Base-by-base conservation (phyloP, 805 yeast species). In the Candida glaebosa region DNA sequence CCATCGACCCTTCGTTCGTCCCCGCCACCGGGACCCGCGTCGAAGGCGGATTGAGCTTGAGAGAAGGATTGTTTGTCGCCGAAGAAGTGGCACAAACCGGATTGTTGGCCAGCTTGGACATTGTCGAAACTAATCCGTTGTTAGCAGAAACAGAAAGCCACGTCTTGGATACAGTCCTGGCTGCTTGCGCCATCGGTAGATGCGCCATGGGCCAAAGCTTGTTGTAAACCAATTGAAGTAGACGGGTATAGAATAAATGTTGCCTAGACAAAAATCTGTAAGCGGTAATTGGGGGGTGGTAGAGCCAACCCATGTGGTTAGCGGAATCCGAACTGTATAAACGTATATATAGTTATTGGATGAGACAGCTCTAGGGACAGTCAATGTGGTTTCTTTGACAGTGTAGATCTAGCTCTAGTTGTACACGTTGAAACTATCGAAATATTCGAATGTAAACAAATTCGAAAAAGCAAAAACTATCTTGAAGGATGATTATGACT, bases 11-110 rank as follows among this genome's bases (percentile, higher is more conserved):
- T 37, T 75, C 81, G 47, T 89, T 73, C 58, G 96, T 93, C 10
- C 97, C 96, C 15, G 96, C 97, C 31, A 91, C 99, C 1, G 99
- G 99, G 41, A 93, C 99, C 1, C 91, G 97, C 33, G 99, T 91
- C 12, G 82, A 96, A 61, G 98, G 98, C 49, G 99, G 99, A 3
- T 72, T 91, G 49, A 83, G 96, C 6, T 75, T 91, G 63, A 79
- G 99, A 68, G 99, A 91, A 67, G 97, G 96, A 38, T 75, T 93
- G 60, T 91, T 84, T 60, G 66, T 91, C 40, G 93, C 90, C 46
- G 99, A 91, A 68, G 93, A 91, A 50, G 72, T 90, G 25, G 96
- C 96, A 6, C 87, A 81, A 56, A 79, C 95, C 19, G 96, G 96
- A n/a, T 78, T 81, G 50, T 76, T 91, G 47, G 82, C 82, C 8